Evolutionary conservation across 768 basidiomycete genomes (phyloP), one percentile per base, ranked within the genome.

Genomic region (Mycena vulgaris): DNA sequence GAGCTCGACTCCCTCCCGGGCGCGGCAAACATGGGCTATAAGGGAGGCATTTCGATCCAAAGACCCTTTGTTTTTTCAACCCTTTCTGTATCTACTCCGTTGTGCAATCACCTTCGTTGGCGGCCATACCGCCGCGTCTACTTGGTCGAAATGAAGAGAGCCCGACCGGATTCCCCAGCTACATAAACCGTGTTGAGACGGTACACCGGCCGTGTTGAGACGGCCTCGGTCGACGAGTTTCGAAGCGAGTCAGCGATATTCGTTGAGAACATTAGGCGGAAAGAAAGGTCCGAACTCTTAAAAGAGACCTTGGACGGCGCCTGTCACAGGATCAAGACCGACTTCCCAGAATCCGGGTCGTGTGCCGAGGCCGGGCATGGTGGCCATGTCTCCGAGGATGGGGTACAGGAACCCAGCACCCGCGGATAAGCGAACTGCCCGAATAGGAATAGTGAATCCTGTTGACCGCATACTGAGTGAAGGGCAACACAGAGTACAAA

Each of bases 381-480:
- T 98, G 80, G 95, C 93, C 95, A 99, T 98, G 80, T 97, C 95
- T 42, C 94, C 95, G n/a, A 94, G 86, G 70, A 98, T 89, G 27
- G 97, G 97, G 81, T 97, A 98, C 72, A 99, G 83, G 91, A 99
- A 98, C 28, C 95, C 95, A 66, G 97, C 96, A 48, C 97, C 97
- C 7, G 96, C 98, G 9, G 95, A 94, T 25, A 97, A 83, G 53
- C 94, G 87, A 52, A 98, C 94, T 63, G 91, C 90, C 35, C 95
- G 90, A 79, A 99, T 95, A 28, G 97, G 96, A 68, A 99, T 85
- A 11, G 91, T 96, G 85, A 99, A 99, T 30, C 95, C 97, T 90
- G 70, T 8, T 27, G 42, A 47, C 63, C 61, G 2, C 28, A 45
- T 40, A 21, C 57, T 47, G 45, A 66, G 28, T 47, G 49, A 42